Evolutionary conservation across 2,329 filamentous ascomycete species (phyloP), one percentile per base, ranked within the genome.

Genomic region (Talaromyces sp.): DNA sequence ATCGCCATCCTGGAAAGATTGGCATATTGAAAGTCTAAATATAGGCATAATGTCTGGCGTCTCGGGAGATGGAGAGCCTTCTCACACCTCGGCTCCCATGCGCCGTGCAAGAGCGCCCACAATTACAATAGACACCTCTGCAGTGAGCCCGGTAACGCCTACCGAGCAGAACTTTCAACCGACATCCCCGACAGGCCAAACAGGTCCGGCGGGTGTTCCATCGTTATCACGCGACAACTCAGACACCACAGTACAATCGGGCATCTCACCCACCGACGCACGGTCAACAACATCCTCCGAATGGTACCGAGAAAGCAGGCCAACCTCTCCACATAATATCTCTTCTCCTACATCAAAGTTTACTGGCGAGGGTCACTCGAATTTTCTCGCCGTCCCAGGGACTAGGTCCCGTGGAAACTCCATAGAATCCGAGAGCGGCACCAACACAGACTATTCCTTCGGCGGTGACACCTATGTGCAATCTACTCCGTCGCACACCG

Each of bases 271-370:
- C 16, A 77, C 82, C 1, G 85, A 88, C 69, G 73, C 83, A 54
- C 82, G 83, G 64, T 80, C 81, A 19, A 80, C 83, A 60, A 80
- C 77, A 60, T 88, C 86, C 14, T 88, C 87, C 64, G 87, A 89
- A 45, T 85, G 81, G 68, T 80, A 81, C 27, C 72, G 70, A 64
- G 85, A 86, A 54, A 87, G 85, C 70, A 80, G 87, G 70, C 88
- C 88, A 11, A 88, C 84, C 2, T 90, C 88, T 47, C 86, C 87
- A 6, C 88, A 90, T 73, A 89, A 90, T 76, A 77, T 90, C 47
- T 89, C 87, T 0, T 89, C 88, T 11, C 87, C 88, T 2, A 82
- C 83, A 11, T 77, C 81, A 22, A 83, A 82, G 69, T 80, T 79
- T 70, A 79, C 80, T 37, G 84, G 85, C 37, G 84, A 85, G 33